Evolutionary conservation across 306 rosid genomes (phyloP).

Genomic region (Cicer cuneatum): DNA sequence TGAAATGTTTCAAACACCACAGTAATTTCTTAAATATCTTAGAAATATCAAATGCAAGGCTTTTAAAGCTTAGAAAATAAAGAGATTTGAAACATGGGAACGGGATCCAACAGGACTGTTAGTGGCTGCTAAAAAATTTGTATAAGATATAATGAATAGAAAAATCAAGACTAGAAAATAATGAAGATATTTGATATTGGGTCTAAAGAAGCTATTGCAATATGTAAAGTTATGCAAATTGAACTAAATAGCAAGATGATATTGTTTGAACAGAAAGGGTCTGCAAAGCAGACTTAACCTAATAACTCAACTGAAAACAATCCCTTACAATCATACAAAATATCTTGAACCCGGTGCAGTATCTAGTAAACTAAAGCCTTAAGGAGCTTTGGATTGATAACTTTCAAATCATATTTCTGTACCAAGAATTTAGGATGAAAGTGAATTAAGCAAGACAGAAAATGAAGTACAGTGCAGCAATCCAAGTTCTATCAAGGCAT

Average conservation of each 20-base stretch:
- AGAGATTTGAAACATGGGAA: conserved; percentile 10
- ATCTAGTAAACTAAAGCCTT: not conserved
- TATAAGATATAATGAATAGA: not conserved
- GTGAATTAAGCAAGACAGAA: not conserved
- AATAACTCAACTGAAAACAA: conserved; percentile 17
- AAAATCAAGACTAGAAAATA: not conserved
- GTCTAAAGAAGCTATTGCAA: not conserved
- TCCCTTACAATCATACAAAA: not conserved
- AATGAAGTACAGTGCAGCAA: not conserved
- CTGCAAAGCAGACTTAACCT: not conserved
- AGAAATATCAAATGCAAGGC: not conserved
- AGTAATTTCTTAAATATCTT: conserved; percentile 1
- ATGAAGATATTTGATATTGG: not conserved
- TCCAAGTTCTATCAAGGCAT: conserved; percentile 27
- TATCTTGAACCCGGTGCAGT: not conserved
- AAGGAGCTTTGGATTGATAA: not conserved
- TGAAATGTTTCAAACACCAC: conserved; percentile 18
- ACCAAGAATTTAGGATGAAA: conserved; percentile 13
- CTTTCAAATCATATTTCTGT: not conserved
- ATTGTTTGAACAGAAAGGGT: not conserved
- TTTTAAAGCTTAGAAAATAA: not conserved
- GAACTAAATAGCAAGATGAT: not conserved
- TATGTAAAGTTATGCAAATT: not conserved
- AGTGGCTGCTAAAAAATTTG: not conserved
- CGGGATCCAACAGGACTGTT: not conserved